Evolutionary conservation across 2,329 filamentous ascomycete genomes (phyloP), one percentile per base, ranked within the genome.

Genomic region (Fusarium papillatum): DNA sequence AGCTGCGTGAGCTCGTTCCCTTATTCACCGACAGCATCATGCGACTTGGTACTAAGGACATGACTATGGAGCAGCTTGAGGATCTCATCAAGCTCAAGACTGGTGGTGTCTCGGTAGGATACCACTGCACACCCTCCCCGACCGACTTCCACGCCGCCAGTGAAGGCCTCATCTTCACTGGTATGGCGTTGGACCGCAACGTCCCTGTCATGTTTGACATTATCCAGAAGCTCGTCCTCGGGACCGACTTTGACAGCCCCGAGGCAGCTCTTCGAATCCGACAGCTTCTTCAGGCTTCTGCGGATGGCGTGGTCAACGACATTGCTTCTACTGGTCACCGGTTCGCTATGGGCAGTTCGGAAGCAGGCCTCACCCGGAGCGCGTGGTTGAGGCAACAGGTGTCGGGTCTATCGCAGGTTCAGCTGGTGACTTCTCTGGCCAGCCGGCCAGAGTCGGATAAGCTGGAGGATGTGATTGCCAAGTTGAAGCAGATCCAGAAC

Each of bases 71-170:
- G 83, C 93, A 98, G 83, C 90, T 98, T 64, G 97, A 99, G 84
- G 97, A 98, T 81, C 85, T 96, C 67, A 98, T 99, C 83, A 98
- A 98, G 84, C 89, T 98, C 36, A 98, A 97, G 86, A 98, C 97
- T 2, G 97, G 97, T 24, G 97, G 97, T 13, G 91, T 99, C 43
- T 94, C 93, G 4, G 92, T 97, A 19, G 93, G 94, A 2, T 96
- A 98, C 78, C 94, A 97, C 84, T 91, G 93, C n/a, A 92, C 93
- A 0, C 91, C 96, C 0, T 95, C 93, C 4, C 95, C 96, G 1
- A 89, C 89, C 2, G 91, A 96, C 76, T 91, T 95, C 66, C 88
- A 90, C 36, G 87, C 90, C 31, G 94, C 93, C 11, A 92, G 90
- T 22, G 97, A 99, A 84, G 97, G 97, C 1, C 86, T 99, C 31